Conservation (phyloP, 192 early-diverging fungal genomes). For the Podila verticillata region DNA sequence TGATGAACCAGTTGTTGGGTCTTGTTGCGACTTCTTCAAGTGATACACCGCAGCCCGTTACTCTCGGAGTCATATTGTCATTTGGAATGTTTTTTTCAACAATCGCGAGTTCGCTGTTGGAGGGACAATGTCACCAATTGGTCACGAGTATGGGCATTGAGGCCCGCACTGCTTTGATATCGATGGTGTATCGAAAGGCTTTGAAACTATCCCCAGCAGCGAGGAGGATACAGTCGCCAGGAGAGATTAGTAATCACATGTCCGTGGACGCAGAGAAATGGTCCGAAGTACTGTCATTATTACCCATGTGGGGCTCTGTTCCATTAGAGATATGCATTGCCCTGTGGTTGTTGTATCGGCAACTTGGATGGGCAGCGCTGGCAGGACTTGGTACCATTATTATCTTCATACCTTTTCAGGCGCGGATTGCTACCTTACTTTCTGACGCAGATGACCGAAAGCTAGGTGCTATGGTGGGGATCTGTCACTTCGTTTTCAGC, state of each 20-base stretch:
- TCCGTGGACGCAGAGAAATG: slow-evolving; percentile 25
- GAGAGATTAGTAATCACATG: slow-evolving; percentile 15
- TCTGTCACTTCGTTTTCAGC: not conserved
- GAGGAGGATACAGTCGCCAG: too few relatives aligned
- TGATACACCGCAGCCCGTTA: slow-evolving; percentile 1
- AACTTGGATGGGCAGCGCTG: slow-evolving; percentile 3
- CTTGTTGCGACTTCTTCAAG: slow-evolving; percentile 11
- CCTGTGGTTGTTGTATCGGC: not conserved
- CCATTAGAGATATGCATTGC: slow-evolving; percentile 2
- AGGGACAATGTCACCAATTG: too few relatives aligned
- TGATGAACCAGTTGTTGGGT: slow-evolving; percentile 20
- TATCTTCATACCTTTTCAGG: too few relatives aligned
- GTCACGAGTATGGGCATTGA: too few relatives aligned
- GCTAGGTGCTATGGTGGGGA: too few relatives aligned
- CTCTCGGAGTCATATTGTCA: slow-evolving; percentile 17
- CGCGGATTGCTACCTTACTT: too few relatives aligned
- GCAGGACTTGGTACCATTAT: too few relatives aligned
- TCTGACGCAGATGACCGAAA: too few relatives aligned
- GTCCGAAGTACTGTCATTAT: not conserved
- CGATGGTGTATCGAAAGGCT: too few relatives aligned
- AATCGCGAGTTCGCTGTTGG: not conserved
- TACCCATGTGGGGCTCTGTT: slow-evolving; percentile 1
- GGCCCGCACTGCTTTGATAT: too few relatives aligned
- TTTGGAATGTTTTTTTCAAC: slow-evolving; percentile 36
- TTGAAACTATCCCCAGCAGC: too few relatives aligned